A percentile compares a stretch with the other conserved stretches of the same genome.
Evolutionary conservation across 192 early-diverging fungal species (phyloP).

Genomic region (Backusella macrospora): DNA sequence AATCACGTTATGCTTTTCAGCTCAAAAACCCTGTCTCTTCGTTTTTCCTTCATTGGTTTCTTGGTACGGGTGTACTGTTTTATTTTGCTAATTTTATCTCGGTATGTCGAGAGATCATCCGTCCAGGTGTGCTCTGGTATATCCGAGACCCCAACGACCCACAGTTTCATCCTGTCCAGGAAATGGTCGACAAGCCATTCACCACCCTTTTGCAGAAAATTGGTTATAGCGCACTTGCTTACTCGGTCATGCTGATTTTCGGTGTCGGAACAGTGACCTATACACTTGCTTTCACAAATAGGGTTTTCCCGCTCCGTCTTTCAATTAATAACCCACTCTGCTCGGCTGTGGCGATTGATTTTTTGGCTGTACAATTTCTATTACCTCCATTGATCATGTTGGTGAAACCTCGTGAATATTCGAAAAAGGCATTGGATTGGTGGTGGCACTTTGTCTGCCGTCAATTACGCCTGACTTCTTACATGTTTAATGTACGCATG

Average conservation of each 20-base stretch:
- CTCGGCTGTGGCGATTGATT: constrained; percentile 76
- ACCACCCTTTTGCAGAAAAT: constrained; percentile 85
- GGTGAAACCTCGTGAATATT: constrained; percentile 60
- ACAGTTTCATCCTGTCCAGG: constrained; percentile 90
- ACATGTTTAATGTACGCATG: constrained; percentile 74
- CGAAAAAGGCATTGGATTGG: constrained; percentile 46
- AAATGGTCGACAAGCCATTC: constrained; percentile 83
- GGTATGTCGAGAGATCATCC: constrained; percentile 80
- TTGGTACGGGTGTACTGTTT: constrained; percentile 95
- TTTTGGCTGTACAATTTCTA: constrained; percentile 73
- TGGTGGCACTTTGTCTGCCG: constrained; percentile 80
- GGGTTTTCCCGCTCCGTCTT: constrained; percentile 63
- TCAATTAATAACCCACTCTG: constrained; percentile 56
- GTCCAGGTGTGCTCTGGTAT: constrained; percentile 97
- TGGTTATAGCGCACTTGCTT: constrained; percentile 83
- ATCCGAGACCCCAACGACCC: constrained; percentile 97
- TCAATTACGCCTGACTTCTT: constrained; percentile 74
- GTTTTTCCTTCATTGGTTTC: constrained; percentile 85
- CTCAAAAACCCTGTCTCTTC: constrained; percentile 63
- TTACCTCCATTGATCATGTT: constrained; percentile 66
- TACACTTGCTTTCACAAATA: constrained; percentile 30
- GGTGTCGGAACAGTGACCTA: constrained; percentile 71
- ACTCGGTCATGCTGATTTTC: constrained; percentile 72
- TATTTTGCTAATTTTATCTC: constrained; percentile 88
- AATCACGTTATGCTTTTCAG: constrained; percentile 62